phyloP scores from a whole-genome alignment of 495 filamentous ascomycete genomes.

The Lasiosphaeriaceae sp. region DNA sequence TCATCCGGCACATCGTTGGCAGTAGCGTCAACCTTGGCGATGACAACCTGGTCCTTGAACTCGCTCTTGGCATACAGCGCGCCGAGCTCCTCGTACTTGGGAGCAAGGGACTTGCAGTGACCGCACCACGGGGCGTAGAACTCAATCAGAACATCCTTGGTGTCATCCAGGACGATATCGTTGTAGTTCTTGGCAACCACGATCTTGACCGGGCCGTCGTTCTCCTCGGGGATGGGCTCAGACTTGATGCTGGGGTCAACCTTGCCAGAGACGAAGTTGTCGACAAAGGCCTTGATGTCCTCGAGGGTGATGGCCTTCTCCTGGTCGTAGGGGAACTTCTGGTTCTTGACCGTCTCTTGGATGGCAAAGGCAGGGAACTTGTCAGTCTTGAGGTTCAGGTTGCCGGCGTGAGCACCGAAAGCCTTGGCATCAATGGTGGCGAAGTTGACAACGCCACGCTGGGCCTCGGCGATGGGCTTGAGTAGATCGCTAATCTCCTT shows the following conservation, averaged over 20 bases:
- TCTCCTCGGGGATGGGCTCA: slow-evolving; percentile 91
- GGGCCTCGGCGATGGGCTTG: slow-evolving; percentile 64
- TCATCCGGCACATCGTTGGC: slow-evolving; percentile 95
- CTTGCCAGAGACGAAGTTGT: slow-evolving; percentile 84
- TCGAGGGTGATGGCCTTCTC: slow-evolving; percentile 72
- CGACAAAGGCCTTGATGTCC: slow-evolving; percentile 76
- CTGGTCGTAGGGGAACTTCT: slow-evolving; percentile 94
- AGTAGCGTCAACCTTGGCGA: slow-evolving; percentile 98
- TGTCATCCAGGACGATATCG: slow-evolving; percentile 83
- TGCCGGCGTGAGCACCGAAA: slow-evolving; percentile 91
- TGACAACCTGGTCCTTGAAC: slow-evolving; percentile 74
- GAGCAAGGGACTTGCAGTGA: slow-evolving; percentile 93
- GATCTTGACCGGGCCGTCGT: slow-evolving; percentile 84
- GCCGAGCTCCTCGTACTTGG: slow-evolving; percentile 90
- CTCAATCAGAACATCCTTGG: slow-evolving; percentile 96
- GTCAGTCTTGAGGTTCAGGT: slow-evolving; percentile 94
- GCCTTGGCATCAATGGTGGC: slow-evolving; percentile 95
- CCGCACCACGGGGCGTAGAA: slow-evolving; percentile 99
- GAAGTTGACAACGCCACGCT: slow-evolving; percentile 88
- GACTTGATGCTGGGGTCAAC: slow-evolving; percentile 95
- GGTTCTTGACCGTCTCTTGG: slow-evolving; percentile 92
- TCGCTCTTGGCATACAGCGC: slow-evolving; percentile 70
- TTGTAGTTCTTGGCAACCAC: slow-evolving; percentile 95
- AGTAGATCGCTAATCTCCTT: slow-evolving; percentile 63
- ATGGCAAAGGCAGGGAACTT: slow-evolving; percentile 98